phyloP scores from a whole-genome alignment of 139 green algal species.

The Closterium sp. region DNA sequence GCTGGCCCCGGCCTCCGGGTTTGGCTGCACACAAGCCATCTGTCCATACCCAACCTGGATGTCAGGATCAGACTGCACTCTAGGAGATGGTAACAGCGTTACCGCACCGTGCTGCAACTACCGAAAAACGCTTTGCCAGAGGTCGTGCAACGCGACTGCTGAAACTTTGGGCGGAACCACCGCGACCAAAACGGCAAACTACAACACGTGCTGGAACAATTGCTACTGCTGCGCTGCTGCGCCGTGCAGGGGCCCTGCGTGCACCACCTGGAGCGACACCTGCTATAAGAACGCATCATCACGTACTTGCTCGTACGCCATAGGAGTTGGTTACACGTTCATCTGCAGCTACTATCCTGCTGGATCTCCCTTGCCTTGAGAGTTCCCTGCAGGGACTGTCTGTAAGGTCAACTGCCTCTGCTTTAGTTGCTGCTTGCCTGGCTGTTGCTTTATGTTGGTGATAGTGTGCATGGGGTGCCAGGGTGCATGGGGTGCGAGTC shows the following conservation, averaged over 20 bases:
- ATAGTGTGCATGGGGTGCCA: too few relatives aligned
- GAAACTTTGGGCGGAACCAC: background rate
- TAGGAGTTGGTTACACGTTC: too few relatives aligned
- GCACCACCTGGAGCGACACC: background rate
- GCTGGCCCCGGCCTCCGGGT: background rate
- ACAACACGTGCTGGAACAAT: background rate
- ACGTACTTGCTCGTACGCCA: too few relatives aligned
- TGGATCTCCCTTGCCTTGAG: too few relatives aligned
- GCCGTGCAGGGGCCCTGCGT: background rate
- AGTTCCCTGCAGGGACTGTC: too few relatives aligned
- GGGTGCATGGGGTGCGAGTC: too few relatives aligned
- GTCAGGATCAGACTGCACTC: too few relatives aligned
- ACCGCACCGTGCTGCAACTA: background rate
- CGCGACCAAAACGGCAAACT: background rate
- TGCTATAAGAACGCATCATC: too few relatives aligned
- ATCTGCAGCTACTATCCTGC: too few relatives aligned
- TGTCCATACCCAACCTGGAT: background rate
- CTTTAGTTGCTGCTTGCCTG: too few relatives aligned
- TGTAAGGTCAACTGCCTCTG: too few relatives aligned
- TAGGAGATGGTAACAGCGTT: background rate
- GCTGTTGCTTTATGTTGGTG: too few relatives aligned
- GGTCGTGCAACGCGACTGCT: background rate
- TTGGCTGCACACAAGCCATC: background rate
- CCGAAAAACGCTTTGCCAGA: background rate
- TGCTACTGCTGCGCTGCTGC: background rate